These are phyloP conservation scores for Scenedesmus sp. DNA, from an alignment of 163 green algal genomes.

Conservation along the genomic window DNA sequence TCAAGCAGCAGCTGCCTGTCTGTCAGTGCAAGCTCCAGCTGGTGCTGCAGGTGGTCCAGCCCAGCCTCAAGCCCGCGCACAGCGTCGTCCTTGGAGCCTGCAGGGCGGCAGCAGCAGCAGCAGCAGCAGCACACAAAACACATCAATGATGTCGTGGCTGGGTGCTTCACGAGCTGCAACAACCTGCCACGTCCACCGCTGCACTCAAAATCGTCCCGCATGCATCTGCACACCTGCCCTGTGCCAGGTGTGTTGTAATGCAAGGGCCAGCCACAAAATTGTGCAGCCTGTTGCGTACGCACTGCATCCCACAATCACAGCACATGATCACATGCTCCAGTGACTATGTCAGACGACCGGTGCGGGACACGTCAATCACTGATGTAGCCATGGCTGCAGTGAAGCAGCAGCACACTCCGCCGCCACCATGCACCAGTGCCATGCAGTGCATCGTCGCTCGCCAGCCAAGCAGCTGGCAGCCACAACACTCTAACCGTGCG, in stretches of 20 bases:
- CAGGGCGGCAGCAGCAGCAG: background rate
- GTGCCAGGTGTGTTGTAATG: no score
- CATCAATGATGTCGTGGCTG: no score
- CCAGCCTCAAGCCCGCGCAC: constrained; percentile 36
- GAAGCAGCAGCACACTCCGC: background rate
- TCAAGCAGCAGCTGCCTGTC: constrained; percentile 47
- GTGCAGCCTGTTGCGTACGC: no score
- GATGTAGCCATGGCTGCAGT: background rate
- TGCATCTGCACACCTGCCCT: no score
- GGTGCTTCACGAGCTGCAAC: no score
- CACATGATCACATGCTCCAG: background rate
- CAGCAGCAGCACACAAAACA: background rate
- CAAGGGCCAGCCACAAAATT: no score
- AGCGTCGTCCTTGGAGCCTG: constrained; percentile 50
- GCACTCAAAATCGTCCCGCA: no score
- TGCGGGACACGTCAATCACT: background rate
- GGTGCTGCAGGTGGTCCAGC: constrained; percentile 47
- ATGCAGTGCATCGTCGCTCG: background rate
- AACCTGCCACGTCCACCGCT: no score
- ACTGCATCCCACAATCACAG: background rate
- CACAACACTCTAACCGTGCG: background rate
- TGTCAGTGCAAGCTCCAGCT: constrained; percentile 43
- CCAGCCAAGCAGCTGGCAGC: background rate
- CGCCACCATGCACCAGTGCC: background rate
- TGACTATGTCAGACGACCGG: no score